A percentile compares a stretch with the other conserved stretches of the same genome.
Conservation (phyloP, 2,329 filamentous ascomycete genomes). For the Tolypocladium cylindrosporum region DNA sequence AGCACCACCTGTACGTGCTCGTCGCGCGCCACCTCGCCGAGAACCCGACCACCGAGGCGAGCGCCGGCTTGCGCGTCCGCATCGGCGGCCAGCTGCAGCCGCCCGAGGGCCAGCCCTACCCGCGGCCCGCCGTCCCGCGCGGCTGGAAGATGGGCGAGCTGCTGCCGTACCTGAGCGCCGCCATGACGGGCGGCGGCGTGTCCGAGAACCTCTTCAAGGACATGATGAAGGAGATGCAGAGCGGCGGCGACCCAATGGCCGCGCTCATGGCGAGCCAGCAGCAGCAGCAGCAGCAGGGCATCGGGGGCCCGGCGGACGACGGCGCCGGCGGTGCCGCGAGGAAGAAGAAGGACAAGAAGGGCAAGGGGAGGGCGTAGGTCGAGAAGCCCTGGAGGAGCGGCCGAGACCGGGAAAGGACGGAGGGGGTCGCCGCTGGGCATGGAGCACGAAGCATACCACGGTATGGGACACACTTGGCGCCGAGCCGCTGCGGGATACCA, state of each 20-base stretch:
- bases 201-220: constrained; percentile 92
- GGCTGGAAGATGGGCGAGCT: constrained; percentile 87
- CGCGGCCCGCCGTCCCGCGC: constrained; percentile 63
- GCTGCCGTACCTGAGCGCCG: constrained; percentile 78
- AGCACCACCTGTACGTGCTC: constrained; percentile 80
- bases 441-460: background rate
- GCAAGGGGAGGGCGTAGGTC: constrained; percentile 24
- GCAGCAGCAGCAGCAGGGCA: constrained; percentile 9
- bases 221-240: constrained; percentile 88
- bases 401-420: too few species aligned
- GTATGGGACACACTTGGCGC: background rate
- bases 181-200: constrained; percentile 85
- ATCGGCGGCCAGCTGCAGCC: constrained; percentile 61
- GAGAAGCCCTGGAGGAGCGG: too few species aligned
- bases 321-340: constrained; percentile 20
- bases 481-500: background rate
- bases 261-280: constrained; percentile 27
- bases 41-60: constrained; percentile 66
- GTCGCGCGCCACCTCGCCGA: constrained; percentile 66
- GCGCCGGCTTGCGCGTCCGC: constrained; percentile 57
- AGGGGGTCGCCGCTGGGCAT: too few species aligned
- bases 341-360: constrained; percentile 43
- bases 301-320: constrained; percentile 9
- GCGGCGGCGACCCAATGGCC: constrained; percentile 34
- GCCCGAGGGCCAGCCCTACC: constrained; percentile 56